Percentiles rank a stretch among this genome's conserved stretches.
Evolutionary conservation across 208 protist species (phyloP).

Genomic region (Novymonas esmeraldas): DNA sequence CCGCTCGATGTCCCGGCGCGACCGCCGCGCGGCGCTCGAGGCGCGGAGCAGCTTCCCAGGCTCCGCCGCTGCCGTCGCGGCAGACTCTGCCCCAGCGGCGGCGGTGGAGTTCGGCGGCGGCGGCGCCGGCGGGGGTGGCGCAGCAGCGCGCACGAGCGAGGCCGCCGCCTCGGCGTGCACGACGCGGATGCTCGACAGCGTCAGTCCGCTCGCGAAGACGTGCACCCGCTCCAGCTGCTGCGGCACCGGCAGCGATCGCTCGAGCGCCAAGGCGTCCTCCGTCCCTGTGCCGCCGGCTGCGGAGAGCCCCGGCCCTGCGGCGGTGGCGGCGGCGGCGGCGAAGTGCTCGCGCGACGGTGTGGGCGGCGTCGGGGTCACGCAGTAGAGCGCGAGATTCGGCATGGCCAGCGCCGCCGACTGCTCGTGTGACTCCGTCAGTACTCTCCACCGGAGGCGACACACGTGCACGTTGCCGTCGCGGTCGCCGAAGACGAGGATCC

Average conservation of each 20-base stretch:
- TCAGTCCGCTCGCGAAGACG: slow-evolving; percentile 48
- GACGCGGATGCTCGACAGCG: slow-evolving; percentile 20
- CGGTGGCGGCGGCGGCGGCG: slow-evolving; percentile 1
- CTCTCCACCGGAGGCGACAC: slow-evolving; percentile 47
- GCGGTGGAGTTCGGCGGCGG: neutral
- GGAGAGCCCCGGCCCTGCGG: neutral
- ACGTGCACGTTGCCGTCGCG: slow-evolving; percentile 75
- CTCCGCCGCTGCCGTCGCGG: neutral
- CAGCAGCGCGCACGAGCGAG: neutral
- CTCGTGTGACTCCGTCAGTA: slow-evolving; percentile 21
- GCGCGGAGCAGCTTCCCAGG: too few relatives aligned
- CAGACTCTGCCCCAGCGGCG: neutral
- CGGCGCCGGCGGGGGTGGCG: neutral
- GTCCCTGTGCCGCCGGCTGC: too few relatives aligned
- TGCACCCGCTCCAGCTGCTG: slow-evolving; percentile 40
- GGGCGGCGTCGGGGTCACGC: neutral
- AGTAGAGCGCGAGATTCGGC: slow-evolving; percentile 43
- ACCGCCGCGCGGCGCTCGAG: too few relatives aligned
- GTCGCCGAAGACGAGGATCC: slow-evolving; percentile 70
- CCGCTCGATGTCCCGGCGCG: too few relatives aligned
- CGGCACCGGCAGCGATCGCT: slow-evolving; percentile 37
- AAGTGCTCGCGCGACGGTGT: neutral
- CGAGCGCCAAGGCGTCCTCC: slow-evolving; percentile 2
- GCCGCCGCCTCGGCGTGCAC: slow-evolving; percentile 21
- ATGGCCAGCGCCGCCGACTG: slow-evolving; percentile 40